These are phyloP conservation scores for Corniculantispora saksenae DNA, from an alignment of 2,329 filamentous ascomycete species.

Conservation along the genomic window DNA sequence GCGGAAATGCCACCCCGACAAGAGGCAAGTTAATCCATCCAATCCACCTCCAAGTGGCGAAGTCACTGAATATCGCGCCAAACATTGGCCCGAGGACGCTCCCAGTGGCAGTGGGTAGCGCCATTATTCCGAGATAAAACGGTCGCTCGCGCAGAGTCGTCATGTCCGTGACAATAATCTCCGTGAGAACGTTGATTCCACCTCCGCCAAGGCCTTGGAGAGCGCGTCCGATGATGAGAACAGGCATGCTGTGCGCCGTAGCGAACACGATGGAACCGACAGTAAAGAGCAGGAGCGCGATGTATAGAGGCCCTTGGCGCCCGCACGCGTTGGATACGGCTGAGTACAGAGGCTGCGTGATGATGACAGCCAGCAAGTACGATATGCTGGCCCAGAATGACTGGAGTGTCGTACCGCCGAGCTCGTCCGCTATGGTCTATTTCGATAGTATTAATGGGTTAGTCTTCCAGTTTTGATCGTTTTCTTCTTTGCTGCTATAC, in stretches of 20 bases:
- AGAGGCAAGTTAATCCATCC: conserved; percentile 37
- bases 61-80: conserved; percentile 29
- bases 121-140: conserved; percentile 29
- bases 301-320: conserved; percentile 32
- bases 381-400: conserved; percentile 73
- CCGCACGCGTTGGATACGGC: conserved; percentile 37
- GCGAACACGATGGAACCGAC: conserved; percentile 44
- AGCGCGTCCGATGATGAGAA: conserved; percentile 33
- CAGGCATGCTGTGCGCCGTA: conserved; percentile 30
- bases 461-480: no score
- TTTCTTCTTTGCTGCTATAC: neutral
- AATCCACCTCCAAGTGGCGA: conserved; percentile 34
- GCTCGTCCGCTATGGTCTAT: conserved; percentile 46
- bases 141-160: conserved; percentile 35
- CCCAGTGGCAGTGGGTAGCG: conserved; percentile 27
- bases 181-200: conserved; percentile 33
- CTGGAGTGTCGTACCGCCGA: conserved; percentile 57
- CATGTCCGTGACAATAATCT: conserved; percentile 36
- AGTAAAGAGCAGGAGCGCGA: conserved; percentile 33
- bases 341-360: conserved; percentile 52
- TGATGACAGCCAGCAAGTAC: conserved; percentile 65
- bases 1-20: conserved; percentile 23
- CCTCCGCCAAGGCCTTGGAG: conserved; percentile 37
- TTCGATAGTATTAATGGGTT: neutral
- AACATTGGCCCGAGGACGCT: conserved; percentile 28